phyloP scores from a whole-genome alignment of 2,329 filamentous ascomycete species.

The Dothideomycetidae sp. region DNA sequence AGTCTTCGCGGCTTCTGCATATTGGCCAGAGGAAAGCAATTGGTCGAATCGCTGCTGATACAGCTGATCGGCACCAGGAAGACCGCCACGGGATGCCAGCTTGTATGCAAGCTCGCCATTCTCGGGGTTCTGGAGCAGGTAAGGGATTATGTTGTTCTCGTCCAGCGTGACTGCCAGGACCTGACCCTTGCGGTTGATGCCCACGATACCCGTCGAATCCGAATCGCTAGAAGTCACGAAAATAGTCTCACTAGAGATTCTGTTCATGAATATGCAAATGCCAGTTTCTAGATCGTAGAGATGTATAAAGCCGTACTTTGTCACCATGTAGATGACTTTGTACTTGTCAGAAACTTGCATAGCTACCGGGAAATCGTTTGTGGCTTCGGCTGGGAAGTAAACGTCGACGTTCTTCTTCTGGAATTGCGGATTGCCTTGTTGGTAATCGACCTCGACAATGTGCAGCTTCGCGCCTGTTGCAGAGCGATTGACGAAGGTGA shows the following conservation, averaged over 20 bases:
- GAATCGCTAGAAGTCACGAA: slow-evolving; percentile 82
- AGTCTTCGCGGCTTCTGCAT: slow-evolving; percentile 80
- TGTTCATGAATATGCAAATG: slow-evolving; percentile 97
- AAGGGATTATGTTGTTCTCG: slow-evolving; percentile 80
- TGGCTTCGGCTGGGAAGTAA: slow-evolving; percentile 90
- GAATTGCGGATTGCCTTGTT: slow-evolving; percentile 76
- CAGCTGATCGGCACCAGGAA: slow-evolving; percentile 85
- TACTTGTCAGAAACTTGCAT: slow-evolving; percentile 97
- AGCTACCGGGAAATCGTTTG: slow-evolving; percentile 93
- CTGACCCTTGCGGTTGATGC: slow-evolving; percentile 95
- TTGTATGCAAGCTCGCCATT: slow-evolving; percentile 91
- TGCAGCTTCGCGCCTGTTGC: slow-evolving; percentile 87
- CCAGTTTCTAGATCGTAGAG: slow-evolving; percentile 95
- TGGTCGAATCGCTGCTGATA: slow-evolving; percentile 90
- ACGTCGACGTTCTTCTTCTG: slow-evolving; percentile 94
- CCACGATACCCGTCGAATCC: slow-evolving; percentile 75
- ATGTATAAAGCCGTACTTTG: slow-evolving; percentile 98
- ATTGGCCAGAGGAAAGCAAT: slow-evolving; percentile 65
- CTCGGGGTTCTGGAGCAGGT: slow-evolving; percentile 89
- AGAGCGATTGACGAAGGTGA: slow-evolving; percentile 88
- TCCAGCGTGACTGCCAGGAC: slow-evolving; percentile 89
- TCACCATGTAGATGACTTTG: slow-evolving; percentile 91
- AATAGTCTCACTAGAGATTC: slow-evolving; percentile 97
- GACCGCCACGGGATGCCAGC: slow-evolving; percentile 82
- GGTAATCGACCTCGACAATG: slow-evolving; percentile 93